Evolutionary conservation across 106 monocot genomes (phyloP).

Genomic region (Narthecium ossifragum): DNA sequence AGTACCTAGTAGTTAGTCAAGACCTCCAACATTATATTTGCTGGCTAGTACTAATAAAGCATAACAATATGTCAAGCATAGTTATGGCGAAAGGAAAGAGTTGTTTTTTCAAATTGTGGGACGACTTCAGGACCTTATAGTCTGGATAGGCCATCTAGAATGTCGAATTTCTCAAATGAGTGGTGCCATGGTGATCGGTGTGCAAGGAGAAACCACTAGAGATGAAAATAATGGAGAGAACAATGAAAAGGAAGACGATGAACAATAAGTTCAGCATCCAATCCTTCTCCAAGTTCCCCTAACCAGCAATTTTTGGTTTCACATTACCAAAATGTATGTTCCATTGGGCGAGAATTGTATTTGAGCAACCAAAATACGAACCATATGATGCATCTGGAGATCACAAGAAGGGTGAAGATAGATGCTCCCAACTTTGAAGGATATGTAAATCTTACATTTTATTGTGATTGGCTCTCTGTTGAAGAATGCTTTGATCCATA

Average conservation of each 20-base stretch:
- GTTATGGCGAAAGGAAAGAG: no score
- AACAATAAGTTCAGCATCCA: neutral
- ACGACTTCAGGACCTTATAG: no score
- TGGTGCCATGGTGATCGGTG: no score
- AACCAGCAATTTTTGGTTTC: neutral
- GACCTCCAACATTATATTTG: no score
- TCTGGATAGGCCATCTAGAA: no score
- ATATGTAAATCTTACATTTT: neutral
- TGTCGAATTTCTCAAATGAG: no score
- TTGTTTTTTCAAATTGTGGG: no score
- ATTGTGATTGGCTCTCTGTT: neutral
- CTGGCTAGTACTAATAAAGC: no score
- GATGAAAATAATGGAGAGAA: neutral
- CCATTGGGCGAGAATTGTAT: neutral
- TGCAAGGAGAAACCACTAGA: no score
- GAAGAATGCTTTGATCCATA: neutral
- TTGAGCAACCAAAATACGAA: neutral
- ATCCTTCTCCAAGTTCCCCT: neutral
- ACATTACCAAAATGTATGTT: neutral
- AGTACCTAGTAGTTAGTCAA: no score
- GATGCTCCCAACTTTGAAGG: neutral
- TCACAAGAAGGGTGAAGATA: neutral
- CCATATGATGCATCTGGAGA: neutral
- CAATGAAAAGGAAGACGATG: neutral
- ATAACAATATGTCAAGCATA: no score